Conservation (phyloP, 108 stramenopile species). For the Discostella stelligeroides region DNA sequence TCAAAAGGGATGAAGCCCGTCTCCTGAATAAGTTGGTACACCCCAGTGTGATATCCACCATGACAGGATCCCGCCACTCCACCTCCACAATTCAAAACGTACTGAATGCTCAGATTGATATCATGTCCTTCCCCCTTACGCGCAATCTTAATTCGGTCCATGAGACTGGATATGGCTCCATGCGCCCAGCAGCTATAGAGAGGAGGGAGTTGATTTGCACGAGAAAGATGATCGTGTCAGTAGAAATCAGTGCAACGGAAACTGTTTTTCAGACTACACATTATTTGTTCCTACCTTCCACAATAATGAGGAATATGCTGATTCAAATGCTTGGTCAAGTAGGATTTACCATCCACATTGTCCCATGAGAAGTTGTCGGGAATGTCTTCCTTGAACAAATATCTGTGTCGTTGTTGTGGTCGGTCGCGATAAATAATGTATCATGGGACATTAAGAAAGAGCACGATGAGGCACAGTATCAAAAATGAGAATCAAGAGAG, state of each 20-base stretch:
- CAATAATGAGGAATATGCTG: constrained; percentile 90
- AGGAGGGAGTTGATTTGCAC: too few relatives aligned
- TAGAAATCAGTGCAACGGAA: constrained; percentile 36
- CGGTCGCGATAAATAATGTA: background rate
- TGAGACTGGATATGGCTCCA: constrained; percentile 75
- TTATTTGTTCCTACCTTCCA: constrained; percentile 23
- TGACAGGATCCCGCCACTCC: constrained; percentile 67
- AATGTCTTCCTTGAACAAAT: constrained; percentile 35
- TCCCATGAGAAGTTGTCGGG: constrained; percentile 66
- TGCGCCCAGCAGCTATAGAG: constrained; percentile 51
- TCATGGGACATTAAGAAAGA: too few relatives aligned
- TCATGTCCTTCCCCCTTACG: constrained; percentile 59
- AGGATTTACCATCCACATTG: constrained; percentile 77
- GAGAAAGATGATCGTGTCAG: too few relatives aligned
- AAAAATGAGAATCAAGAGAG: background rate
- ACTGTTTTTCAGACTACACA: too few relatives aligned
- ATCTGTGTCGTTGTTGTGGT: constrained; percentile 5
- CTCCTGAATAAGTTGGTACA: constrained; percentile 70
- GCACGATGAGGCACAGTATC: too few relatives aligned
- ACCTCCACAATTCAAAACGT: constrained; percentile 84
- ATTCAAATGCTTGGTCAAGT: constrained; percentile 83
- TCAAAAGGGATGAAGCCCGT: constrained; percentile 54
- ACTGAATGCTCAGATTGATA: constrained; percentile 79
- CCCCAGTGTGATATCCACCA: constrained; percentile 75
- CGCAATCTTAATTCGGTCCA: constrained; percentile 94